Percentiles rank a stretch among this genome's conserved stretches.
These are phyloP conservation scores for Pugionium cornutum DNA, from an alignment of 345 rosid genomes.

Conservation along the genomic window DNA sequence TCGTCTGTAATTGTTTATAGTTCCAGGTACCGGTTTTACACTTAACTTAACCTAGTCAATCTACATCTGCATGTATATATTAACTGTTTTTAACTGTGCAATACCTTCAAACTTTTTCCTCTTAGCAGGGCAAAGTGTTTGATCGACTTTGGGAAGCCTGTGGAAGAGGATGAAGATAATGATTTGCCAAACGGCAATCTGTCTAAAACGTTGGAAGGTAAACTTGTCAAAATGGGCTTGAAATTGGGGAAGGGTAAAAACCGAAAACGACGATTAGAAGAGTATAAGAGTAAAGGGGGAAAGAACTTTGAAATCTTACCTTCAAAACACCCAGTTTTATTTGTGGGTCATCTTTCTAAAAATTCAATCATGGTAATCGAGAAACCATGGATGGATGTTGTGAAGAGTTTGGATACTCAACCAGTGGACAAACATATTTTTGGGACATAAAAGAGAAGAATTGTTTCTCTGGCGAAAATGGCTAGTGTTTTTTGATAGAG, in stretches of 20 bases:
- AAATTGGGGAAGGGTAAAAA: constrained; percentile 22
- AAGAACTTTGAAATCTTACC: constrained; percentile 78
- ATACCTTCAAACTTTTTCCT: no score
- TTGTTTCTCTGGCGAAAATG: constrained; percentile 14
- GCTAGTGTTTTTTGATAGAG: constrained; percentile 18
- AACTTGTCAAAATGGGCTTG: constrained; percentile 46
- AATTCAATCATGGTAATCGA: constrained; percentile 74
- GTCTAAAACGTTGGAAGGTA: constrained; percentile 49
- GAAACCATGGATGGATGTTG: constrained; percentile 92
- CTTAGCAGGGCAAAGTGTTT: constrained; percentile 80
- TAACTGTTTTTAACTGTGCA: no score
- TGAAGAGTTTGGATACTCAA: constrained; percentile 63
- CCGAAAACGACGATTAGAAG: constrained; percentile 55
- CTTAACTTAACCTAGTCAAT: background rate
- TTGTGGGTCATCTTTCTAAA: constrained; percentile 77
- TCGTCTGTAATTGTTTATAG: constrained; percentile 69
- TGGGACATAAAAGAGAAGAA: constrained; percentile 54
- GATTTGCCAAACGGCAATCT: constrained; percentile 49
- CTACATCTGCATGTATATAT: background rate
- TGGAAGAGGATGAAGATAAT: constrained; percentile 61
- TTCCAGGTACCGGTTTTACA: constrained; percentile 62
- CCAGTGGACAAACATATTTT: constrained; percentile 93
- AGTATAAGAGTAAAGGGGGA: constrained; percentile 48
- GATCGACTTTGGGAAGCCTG: constrained; percentile 77
- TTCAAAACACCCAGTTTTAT: constrained; percentile 85